Conservation (phyloP, 1,284 basidiomycete species). For the Chalciporus sp. region DNA sequence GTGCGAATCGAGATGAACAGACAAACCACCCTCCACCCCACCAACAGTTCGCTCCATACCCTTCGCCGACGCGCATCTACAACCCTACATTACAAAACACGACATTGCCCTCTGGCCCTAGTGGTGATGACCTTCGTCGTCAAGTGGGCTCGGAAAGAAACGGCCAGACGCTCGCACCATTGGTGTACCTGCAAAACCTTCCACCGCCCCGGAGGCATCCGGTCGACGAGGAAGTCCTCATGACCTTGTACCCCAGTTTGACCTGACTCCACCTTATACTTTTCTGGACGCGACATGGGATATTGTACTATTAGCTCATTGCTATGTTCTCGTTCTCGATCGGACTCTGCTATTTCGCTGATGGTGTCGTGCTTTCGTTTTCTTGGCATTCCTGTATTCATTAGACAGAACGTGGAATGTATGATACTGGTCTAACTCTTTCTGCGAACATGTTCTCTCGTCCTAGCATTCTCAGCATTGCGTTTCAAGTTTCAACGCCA, state of each 20-base stretch:
- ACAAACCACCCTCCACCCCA: constrained; percentile 15
- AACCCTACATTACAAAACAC: constrained; percentile 14
- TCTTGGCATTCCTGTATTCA: constrained; percentile 32
- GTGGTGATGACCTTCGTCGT: constrained; percentile 4
- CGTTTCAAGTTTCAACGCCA: background rate
- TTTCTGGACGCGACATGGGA: constrained; percentile 3
- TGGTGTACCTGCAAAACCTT: constrained; percentile 54
- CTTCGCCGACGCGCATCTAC: constrained; percentile 28
- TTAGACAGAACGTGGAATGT: constrained; percentile 28
- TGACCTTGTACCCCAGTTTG: constrained; percentile 45
- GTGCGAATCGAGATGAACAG: constrained; percentile 27
- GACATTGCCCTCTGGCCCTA: background rate
- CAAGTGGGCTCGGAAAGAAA: constrained; percentile 17
- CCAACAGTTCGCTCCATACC: constrained; percentile 35
- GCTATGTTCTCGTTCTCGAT: constrained; percentile 12
- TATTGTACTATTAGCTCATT: constrained; percentile 6
- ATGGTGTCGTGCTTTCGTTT: constrained; percentile 11
- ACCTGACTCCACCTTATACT: constrained; percentile 20
- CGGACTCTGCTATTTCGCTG: constrained; percentile 9
- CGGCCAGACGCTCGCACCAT: constrained; percentile 48
- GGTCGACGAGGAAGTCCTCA: constrained; percentile 60
- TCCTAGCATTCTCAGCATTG: background rate
- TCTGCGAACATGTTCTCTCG: background rate
- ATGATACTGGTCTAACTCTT: constrained; percentile 17
- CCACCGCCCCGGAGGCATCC: constrained; percentile 53